Conservation (phyloP, 163 green algal genomes). For the Chloroidium sp. region DNA sequence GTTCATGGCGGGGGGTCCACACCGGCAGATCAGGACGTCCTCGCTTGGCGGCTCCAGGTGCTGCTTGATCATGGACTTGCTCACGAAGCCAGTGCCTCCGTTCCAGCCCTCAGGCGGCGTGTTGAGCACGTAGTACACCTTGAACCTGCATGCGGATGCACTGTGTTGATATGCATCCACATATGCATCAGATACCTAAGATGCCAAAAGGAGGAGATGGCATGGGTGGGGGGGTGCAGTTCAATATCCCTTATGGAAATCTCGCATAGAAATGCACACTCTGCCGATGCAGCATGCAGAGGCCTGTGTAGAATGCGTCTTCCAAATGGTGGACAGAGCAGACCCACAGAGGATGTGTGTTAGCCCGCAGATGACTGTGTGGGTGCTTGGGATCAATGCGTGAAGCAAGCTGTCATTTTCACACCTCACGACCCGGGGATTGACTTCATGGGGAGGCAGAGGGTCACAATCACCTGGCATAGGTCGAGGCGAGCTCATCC, state of each 20-base stretch:
- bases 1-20: conserved; percentile 75
- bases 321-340: too few species aligned
- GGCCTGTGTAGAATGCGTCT: too few species aligned
- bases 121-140: conserved; percentile 79
- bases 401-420: too few species aligned
- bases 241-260: too few species aligned
- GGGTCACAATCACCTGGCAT: conserved; percentile 30
- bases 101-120: conserved; percentile 50
- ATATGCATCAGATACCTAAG: too few species aligned
- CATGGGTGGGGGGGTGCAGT: too few species aligned
- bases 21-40: conserved; percentile 60
- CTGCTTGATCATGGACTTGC: conserved; percentile 61
- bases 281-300: too few species aligned
- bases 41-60: conserved; percentile 46
- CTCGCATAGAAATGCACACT: too few species aligned
- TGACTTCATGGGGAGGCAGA: too few species aligned
- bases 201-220: too few species aligned
- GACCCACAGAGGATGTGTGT: conserved; percentile 1
- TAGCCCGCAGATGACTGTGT: too few species aligned
- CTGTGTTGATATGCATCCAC: background rate
- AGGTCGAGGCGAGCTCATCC: conserved; percentile 39
- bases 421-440: too few species aligned
- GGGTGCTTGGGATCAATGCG: conserved; percentile 9
- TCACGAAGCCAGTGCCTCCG: conserved; percentile 67
- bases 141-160: background rate